Base-by-base conservation (phyloP, 805 yeast species). In the Priceomyces fermenticarens region DNA sequence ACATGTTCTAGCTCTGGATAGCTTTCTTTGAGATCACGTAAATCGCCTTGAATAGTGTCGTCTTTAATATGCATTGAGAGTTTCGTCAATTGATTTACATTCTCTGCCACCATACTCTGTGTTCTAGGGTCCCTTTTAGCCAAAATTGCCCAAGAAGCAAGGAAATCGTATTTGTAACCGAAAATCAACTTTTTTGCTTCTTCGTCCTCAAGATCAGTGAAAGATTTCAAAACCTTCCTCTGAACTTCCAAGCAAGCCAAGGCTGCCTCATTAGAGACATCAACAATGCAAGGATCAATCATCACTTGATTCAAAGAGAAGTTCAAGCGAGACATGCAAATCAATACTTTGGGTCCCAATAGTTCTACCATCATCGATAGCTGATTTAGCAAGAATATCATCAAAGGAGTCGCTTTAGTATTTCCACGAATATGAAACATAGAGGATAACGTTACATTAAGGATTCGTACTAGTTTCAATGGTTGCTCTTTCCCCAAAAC, bases 71-170 rank as follows among this genome's bases (percentile, higher is more conserved):
- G 13, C 20, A 11, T 35, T 26, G 39, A 13, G 20, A 39, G 32
- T 15, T 30, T 20, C 28, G 15, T 35, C 20, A 39, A 25, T 4
- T 35, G 20, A n/a, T 15, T 31, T 10, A 34, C 16, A 30, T 39
- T 39, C 5, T 12, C 10, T n/a, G 30, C 30, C 11, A 39, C 15
- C 5, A 11, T 35, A 4, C 15, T 16, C n/a, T 28, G 11, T 20
- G 12, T 9, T 10, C 27, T 16, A 7, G 34, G n/a, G 4, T 13
- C 16, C 16, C 60, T 40, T 28, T 44, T 45, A 16, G 40, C 17
- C 14, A 59, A 29, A 4, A 67, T 53, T 3, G 53, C 43, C 74
- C 74, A 70, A 3, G 63, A 52, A 2, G 61, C 73, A 31, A 69
- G 32, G 6, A 65, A 54, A 42, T 70, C 74, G 40, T 51, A 61